Evolutionary conservation across 441 rosid genomes (phyloP), one percentile per base, ranked within the genome.

Genomic region (Populus hybrid): DNA sequence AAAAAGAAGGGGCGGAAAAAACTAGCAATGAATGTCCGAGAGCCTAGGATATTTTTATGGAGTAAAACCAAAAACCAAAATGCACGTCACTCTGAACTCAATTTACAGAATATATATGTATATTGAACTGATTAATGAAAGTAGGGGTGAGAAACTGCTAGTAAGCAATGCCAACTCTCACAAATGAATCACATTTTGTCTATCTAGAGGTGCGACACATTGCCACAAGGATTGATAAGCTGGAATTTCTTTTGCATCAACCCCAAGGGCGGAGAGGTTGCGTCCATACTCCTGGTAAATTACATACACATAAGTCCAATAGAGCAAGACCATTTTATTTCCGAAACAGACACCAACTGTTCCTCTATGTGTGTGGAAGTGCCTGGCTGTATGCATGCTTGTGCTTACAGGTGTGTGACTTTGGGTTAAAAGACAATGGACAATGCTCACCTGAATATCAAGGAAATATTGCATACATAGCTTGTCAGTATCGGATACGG

Each of bases 391-490:
- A 21, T 9, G 66, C 66, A 23, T 63, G 14, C 28, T 63, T 23
- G 66, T 61, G 66, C 66, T 63, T 63, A 2, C 24, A 26, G 8
- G 7, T 4, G 23, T 26, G 57, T 19, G 23, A 12, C 4, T 4
- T 18, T n/a, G 6, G 50, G n/a, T 42, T 14, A 9, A 4, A 4
- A 7, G 5, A 57, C 2, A 24, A 6, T 18, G 24, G 40, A 34
- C 67, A 30, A 71, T 9, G 68, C 74, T 69, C 80, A 91, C 99
- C 99, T 94, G 98, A 83, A 92, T 88, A 85, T 96, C 99, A 66
- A 96, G 94, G 89, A 96, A 96, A 79, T 94, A 80, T 75, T 96
- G 99, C 98, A 90, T 89, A 74, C 98, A 91, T 79, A 94, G 88
- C 86, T 94, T 96, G 87, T 94, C 98, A 7, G 96, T 88, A 80